Evolutionary conservation across 2,329 filamentous ascomycete genomes (phyloP), one percentile per base, ranked within the genome.

Genomic region (Fusarium keratoplasticum): DNA sequence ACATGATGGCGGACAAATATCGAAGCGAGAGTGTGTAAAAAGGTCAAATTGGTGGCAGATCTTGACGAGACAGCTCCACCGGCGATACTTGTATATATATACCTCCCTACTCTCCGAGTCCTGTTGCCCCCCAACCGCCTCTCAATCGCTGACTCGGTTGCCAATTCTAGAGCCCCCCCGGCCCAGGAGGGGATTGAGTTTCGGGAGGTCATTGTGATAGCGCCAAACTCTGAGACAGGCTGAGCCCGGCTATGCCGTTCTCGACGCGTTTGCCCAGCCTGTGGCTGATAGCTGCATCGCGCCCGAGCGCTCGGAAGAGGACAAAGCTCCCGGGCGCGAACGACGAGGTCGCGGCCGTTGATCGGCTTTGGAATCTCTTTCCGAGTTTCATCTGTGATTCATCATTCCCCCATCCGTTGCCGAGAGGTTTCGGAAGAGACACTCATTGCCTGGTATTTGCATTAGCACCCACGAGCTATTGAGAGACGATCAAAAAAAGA

Each of bases 1-100:
- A 20, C 72, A 74, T 74, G 22, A 13, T 22, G 14, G 10, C 9
- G 13, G 8, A 22, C 7, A 9, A 33, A 10, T 52, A 52, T n/a
- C 25, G 27, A 52, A 47, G 42, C 42, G 42, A 52, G 27, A n/a
- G 25, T 50, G 16, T 52, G 16, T 22, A 16, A 25, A 16, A 16
- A 14, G 14, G 42, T 47, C 22, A 16, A 18, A 47, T 11, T 27
- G 22, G 42, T 47, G 22, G 25, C 14, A 47, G 42, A 47, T 47
- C 42, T 47, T 47, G 14, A 25, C 10, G 52, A 25, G 20, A 57
- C 33, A 25, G 31, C 50, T 55, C 14, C 22, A 29, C 54, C 4
- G 33, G 33, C 22, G 33, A 25, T 33, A 33, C 31, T 35, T 36
- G 20, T 35, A 22, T 36, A 35, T 55, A 55, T 52, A 20, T 38